Conservation (phyloP, 495 filamentous ascomycete genomes). For the Daldinia loculata region DNA sequence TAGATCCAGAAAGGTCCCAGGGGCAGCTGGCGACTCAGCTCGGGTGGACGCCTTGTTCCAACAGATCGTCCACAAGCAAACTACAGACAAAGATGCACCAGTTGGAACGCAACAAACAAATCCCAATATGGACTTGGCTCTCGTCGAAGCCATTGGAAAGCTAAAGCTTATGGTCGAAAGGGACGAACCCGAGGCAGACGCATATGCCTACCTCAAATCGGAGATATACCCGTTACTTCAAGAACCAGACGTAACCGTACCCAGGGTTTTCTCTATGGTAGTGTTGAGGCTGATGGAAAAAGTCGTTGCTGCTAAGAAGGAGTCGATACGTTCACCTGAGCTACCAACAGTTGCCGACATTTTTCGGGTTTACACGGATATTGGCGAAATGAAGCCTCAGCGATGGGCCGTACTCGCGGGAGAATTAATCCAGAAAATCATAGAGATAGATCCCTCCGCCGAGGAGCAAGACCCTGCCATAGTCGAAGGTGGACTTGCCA, state of each 20-base stretch:
- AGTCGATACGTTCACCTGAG: constrained; percentile 42
- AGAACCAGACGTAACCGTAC: constrained; percentile 27
- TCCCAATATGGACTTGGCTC: constrained; percentile 10
- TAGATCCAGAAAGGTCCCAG: background rate
- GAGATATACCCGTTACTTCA: constrained; percentile 47
- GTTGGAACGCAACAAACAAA: background rate
- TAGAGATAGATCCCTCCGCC: constrained; percentile 38
- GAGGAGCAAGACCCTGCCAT: constrained; percentile 28
- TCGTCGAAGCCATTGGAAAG: constrained; percentile 44
- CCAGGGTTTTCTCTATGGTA: constrained; percentile 33
- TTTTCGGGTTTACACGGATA: constrained; percentile 48
- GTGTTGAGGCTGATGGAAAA: constrained; percentile 40
- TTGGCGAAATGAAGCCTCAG: constrained; percentile 42
- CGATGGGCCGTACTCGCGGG: constrained; percentile 49
- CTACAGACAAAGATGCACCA: constrained; percentile 4
- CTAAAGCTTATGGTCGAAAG: constrained; percentile 51
- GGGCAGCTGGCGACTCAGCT: constrained; percentile 11
- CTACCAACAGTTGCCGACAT: constrained; percentile 55
- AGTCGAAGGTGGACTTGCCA: constrained; percentile 42
- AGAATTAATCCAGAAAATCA: constrained; percentile 46
- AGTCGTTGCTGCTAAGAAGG: constrained; percentile 46
- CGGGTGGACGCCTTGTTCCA: constrained; percentile 39
- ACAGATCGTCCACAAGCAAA: constrained; percentile 40
- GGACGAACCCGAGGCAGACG: constrained; percentile 35
- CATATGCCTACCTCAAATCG: constrained; percentile 53